These are phyloP conservation scores for Stachybotrys elegans DNA, from an alignment of 2,329 filamentous ascomycete species.

Conservation along the genomic window DNA sequence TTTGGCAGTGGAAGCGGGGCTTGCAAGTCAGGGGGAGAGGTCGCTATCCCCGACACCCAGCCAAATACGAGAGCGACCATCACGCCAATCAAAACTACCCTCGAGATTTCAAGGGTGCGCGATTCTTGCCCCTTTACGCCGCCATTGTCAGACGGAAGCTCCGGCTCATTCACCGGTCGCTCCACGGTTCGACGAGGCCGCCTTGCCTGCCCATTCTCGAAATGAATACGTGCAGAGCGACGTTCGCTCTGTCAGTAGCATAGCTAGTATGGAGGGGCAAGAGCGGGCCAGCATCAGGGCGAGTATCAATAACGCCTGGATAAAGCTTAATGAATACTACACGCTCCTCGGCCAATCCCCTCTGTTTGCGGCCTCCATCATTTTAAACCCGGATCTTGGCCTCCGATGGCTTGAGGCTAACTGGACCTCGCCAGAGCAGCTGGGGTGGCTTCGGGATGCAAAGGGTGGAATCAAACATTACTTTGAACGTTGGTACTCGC, in stretches of 20 bases:
- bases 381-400: conserved; percentile 7
- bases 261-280: neutral
- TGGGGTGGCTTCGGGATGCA: conserved; percentile 6
- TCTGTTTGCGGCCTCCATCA: conserved; percentile 7
- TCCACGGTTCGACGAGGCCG: conserved; percentile 6
- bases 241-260: conserved; percentile 3
- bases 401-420: conserved; percentile 5
- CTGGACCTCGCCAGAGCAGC: conserved; percentile 6
- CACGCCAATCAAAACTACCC: neutral
- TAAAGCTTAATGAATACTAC: conserved; percentile 10
- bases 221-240: conserved; percentile 6
- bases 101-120: neutral
- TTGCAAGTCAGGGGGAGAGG: conserved; percentile 1
- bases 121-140: neutral
- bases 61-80: neutral
- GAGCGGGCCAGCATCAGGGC: neutral
- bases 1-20: conserved; percentile 2
- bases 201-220: conserved; percentile 6
- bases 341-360: conserved; percentile 4
- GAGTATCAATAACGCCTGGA: conserved; percentile 3
- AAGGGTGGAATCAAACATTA: conserved; percentile 7
- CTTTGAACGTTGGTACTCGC: conserved; percentile 5
- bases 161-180: neutral
- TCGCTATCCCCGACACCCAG: neutral
- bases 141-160: conserved; percentile 3